Evolutionary conservation across 768 basidiomycete species (phyloP).

Genomic region (Phanerodontia chrysosporium): DNA sequence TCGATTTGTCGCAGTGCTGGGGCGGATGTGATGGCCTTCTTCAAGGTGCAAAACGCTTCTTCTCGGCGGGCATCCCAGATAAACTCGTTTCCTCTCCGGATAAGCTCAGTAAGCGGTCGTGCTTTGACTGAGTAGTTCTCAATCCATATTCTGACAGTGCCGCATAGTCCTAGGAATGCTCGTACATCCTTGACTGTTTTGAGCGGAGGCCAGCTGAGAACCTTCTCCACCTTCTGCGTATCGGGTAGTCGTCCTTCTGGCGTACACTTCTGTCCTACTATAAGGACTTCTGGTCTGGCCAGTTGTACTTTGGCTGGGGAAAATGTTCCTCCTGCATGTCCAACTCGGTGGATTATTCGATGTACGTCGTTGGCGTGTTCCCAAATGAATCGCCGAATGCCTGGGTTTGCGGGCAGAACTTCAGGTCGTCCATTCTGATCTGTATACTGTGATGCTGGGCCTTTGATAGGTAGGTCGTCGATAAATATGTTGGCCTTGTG

Average conservation of each 20-base stretch:
- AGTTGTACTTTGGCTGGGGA: slow-evolving; percentile 4
- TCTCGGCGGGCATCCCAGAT: slow-evolving; percentile 27
- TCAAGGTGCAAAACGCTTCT: slow-evolving; percentile 24
- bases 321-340: slow-evolving; percentile 11
- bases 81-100: slow-evolving; percentile 24
- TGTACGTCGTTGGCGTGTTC: slow-evolving; percentile 18
- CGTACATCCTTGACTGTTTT: slow-evolving; percentile 11
- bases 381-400: slow-evolving; percentile 19
- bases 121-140: slow-evolving; percentile 11
- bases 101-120: slow-evolving; percentile 11
- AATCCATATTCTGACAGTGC: slow-evolving; percentile 17
- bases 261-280: slow-evolving; percentile 1
- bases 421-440: slow-evolving; percentile 5
- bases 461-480: slow-evolving; percentile 22
- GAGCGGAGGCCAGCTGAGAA: slow-evolving; percentile 8
- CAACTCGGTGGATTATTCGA: slow-evolving; percentile 15
- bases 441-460: slow-evolving; percentile 13
- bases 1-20: no score
- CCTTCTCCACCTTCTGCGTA: slow-evolving; percentile 9
- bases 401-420: slow-evolving; percentile 6
- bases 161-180: slow-evolving; percentile 17
- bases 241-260: slow-evolving; percentile 11
- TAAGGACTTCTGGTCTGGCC: neutral
- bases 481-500: slow-evolving; percentile 17
- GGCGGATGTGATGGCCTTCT: slow-evolving; percentile 24